phyloP scores from a whole-genome alignment of 768 basidiomycete genomes.

The Cubamyces sp. region DNA sequence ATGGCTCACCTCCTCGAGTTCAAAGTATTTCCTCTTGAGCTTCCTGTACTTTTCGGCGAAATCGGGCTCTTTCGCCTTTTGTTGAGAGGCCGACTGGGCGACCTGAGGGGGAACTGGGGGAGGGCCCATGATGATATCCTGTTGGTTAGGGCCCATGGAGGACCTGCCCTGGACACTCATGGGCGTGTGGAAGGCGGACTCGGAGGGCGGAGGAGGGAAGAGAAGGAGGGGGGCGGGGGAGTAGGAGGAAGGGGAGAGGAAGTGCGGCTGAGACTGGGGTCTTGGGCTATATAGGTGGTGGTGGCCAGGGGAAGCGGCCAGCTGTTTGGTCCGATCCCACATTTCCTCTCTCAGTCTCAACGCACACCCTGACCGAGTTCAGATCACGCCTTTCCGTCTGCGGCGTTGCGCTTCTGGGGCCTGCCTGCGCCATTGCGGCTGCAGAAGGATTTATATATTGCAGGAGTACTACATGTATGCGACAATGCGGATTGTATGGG shows the following conservation, averaged over 20 bases:
- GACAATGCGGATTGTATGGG: not conserved
- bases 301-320: conserved; percentile 31
- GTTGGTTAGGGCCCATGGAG: conserved; percentile 42
- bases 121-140: conserved; percentile 56
- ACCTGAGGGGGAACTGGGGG: conserved; percentile 45
- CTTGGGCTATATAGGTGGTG: conserved; percentile 27
- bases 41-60: conserved; percentile 64
- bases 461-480: not conserved
- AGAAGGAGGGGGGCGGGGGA: conserved; percentile 24
- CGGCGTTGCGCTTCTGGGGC: not conserved
- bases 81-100: conserved; percentile 34
- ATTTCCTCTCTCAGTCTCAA: conserved; percentile 22
- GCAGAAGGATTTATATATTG: not conserved
- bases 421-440: not conserved
- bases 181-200: conserved; percentile 18
- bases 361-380: conserved; percentile 9
- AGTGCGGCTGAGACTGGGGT: conserved; percentile 16
- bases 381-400: conserved; percentile 12
- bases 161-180: conserved; percentile 29
- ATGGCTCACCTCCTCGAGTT: conserved; percentile 64
- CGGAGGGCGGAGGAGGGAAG: conserved; percentile 19
- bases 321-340: conserved; percentile 35
- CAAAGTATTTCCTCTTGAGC: conserved; percentile 67
- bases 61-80: conserved; percentile 44
- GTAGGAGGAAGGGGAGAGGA: conserved; percentile 28